phyloP scores from a whole-genome alignment of 257 asterid species.

The Rhazya stricta region DNA sequence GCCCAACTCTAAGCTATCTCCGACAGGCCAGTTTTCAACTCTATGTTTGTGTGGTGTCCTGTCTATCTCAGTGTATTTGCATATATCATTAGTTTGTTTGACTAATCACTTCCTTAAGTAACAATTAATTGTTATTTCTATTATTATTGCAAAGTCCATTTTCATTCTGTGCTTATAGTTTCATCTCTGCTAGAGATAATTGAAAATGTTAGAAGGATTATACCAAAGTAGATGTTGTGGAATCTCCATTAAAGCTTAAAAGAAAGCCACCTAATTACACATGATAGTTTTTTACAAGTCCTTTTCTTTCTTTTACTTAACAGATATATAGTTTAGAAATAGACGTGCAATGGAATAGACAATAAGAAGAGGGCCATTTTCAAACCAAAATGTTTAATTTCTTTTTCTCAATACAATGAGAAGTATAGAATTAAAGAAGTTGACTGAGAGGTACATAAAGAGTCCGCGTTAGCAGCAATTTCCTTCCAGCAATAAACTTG shows the following conservation, averaged over 20 bases:
- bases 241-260: background rate
- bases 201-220: background rate
- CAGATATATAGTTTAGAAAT: background rate
- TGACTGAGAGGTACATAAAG: background rate
- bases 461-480: background rate
- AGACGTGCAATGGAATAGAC: background rate
- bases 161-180: background rate
- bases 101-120: background rate
- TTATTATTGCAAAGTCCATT: background rate
- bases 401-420: background rate
- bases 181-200: background rate
- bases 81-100: background rate
- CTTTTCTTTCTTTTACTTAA: background rate
- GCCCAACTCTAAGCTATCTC: background rate
- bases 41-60: background rate
- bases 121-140: background rate
- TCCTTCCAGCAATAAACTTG: too few relatives aligned
- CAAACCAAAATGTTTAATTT: background rate
- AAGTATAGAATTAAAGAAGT: background rate
- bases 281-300: background rate
- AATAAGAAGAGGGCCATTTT: background rate
- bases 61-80: background rate
- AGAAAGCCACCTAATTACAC: background rate
- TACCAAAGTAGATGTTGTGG: background rate
- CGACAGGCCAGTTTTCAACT: background rate